Evolutionary conservation across 1,139 yeast genomes (phyloP), one percentile per base, ranked within the genome.

Genomic region (Trichomonascaceae sp.): DNA sequence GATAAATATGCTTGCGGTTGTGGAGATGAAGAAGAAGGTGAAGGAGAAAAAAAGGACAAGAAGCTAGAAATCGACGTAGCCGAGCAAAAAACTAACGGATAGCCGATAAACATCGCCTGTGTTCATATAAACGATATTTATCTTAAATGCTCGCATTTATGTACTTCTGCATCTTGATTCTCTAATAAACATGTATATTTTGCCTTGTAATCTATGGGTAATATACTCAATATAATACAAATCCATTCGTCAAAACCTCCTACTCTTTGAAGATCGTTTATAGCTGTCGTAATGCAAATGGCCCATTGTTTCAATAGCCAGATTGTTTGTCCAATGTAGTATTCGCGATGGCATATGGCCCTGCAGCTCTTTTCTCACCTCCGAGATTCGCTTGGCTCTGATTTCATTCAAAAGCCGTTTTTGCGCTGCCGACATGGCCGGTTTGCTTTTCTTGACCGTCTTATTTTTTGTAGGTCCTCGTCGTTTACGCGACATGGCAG

Each of bases 1-100:
- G 96, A 88, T 63, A 95, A 88, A 69, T 93, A 93, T 70, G 96
- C 90, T 63, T 93, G 99, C 74, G 99, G 99, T 0, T 93, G 99
- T 71, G 96, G 95, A 1, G 82, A 74, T 9, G 93, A 85, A 59
- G 87, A 82, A 57, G 82, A 75, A 53, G 72, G 64, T 13, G 81
- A 68, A 49, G 71, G 58, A 43, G 71, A 63, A 24, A 56, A 7
- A 41, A 44, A 17, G 27, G n/a, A 22, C 1, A 19, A 9, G 19
- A 50, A 27, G 46, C 38, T 38, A 24, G 45, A 39, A 10, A 49
- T 54, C 45, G 53, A 53, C 18, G 53, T 48, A 12, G 45, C 49
- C 20, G 49, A 48, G 41, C 36, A 47, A 36, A n/a, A 38, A 10
- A 45, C 53, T 10, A 20, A 49, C 18, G 60, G 60, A 22, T 58